phyloP scores from a whole-genome alignment of 2,329 filamentous ascomycete genomes.

The Alternaria sp. region DNA sequence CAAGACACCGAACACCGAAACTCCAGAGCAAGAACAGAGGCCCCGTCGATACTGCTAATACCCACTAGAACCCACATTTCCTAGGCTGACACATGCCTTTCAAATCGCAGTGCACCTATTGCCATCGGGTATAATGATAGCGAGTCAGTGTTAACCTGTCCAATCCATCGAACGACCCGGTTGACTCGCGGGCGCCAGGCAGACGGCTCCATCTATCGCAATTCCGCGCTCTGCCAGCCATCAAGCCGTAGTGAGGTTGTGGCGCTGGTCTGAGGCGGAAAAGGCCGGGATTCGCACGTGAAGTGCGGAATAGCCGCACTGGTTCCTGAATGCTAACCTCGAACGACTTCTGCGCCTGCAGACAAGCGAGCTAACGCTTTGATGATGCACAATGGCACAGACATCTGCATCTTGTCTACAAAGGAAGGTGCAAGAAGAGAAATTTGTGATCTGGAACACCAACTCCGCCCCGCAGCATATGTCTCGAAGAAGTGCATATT shows the following conservation, averaged over 20 bases:
- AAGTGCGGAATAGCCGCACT: slow-evolving; percentile 6
- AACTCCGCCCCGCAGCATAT: slow-evolving; percentile 15
- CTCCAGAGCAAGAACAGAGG: neutral
- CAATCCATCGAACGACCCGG: slow-evolving; percentile 11
- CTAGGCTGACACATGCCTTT: slow-evolving; percentile 9
- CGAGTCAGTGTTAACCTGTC: slow-evolving; percentile 14
- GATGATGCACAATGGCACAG: slow-evolving; percentile 12
- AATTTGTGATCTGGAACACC: slow-evolving; percentile 10
- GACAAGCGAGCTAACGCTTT: slow-evolving; percentile 8
- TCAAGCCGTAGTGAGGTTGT: slow-evolving; percentile 5
- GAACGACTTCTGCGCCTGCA: slow-evolving; percentile 11
- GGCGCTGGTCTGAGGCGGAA: slow-evolving; percentile 13
- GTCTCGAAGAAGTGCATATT: slow-evolving; percentile 8
- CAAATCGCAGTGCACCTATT: slow-evolving; percentile 12
- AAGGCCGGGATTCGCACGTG: slow-evolving; percentile 3
- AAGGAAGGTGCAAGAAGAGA: slow-evolving; percentile 15
- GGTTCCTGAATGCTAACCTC: slow-evolving; percentile 20
- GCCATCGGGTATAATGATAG: slow-evolving; percentile 15
- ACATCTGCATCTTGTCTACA: slow-evolving; percentile 17
- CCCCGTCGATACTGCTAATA: slow-evolving; percentile 8
- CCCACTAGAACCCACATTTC: slow-evolving; percentile 21
- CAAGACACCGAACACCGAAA: slow-evolving; percentile 5
- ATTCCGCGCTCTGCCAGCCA: slow-evolving; percentile 11
- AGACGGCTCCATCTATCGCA: neutral
- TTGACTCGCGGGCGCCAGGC: slow-evolving; percentile 13